These are phyloP conservation scores for Vitis labrusca DNA, from an alignment of 164 flowering plant genomes.

Conservation along the genomic window DNA sequence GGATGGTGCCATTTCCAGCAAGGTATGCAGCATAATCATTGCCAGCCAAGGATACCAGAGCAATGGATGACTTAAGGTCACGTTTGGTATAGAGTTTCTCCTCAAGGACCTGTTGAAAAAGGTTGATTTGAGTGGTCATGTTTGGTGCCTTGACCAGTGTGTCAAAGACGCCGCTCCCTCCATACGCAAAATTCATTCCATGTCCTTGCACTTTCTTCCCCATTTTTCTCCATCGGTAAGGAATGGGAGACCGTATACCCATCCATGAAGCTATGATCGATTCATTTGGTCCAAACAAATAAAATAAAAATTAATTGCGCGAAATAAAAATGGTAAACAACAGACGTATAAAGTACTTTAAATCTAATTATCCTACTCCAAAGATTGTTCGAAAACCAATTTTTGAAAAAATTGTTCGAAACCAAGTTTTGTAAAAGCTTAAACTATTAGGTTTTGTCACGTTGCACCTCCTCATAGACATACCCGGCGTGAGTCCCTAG, in stretches of 20 bases:
- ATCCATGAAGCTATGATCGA: conserved; percentile 33
- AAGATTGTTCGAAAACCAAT: no score
- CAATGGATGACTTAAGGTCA: conserved; percentile 35
- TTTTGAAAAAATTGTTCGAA: no score
- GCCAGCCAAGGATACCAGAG: conserved; percentile 46
- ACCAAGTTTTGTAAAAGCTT: no score
- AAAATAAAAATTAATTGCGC: background rate
- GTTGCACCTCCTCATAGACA: no score
- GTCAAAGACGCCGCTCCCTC: conserved; percentile 61
- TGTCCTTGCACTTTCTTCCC: conserved; percentile 8
- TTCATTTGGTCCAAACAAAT: background rate
- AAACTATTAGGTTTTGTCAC: no score
- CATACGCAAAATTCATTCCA: conserved; percentile 59
- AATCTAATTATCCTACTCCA: no score
- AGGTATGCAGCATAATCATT: conserved; percentile 45
- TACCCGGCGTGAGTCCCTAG: no score
- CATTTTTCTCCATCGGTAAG: conserved; percentile 26
- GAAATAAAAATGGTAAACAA: background rate
- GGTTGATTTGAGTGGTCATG: conserved; percentile 45
- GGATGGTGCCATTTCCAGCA: conserved; percentile 12
- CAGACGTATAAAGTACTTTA: background rate
- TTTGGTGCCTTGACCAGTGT: conserved; percentile 40
- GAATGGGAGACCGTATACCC: conserved; percentile 38
- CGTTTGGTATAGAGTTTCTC: conserved; percentile 18
- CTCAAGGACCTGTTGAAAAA: conserved; percentile 32